phyloP scores from a whole-genome alignment of 768 basidiomycete genomes.

The Suillus discolor region DNA sequence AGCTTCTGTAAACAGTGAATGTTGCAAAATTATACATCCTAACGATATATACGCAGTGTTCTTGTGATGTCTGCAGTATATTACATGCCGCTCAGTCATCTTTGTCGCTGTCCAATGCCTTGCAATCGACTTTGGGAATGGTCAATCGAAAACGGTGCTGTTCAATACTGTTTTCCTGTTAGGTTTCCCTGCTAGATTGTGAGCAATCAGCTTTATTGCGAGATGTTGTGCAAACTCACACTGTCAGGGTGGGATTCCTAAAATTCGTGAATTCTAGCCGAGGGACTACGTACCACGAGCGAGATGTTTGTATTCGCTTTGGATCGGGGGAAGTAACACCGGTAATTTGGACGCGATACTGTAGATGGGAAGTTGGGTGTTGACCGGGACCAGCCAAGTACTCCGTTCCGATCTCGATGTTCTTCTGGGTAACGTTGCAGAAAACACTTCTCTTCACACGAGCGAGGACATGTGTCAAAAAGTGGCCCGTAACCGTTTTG shows the following conservation, averaged over 20 bases:
- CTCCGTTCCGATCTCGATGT: background rate
- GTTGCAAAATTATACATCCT: background rate
- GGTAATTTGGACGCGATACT: conserved; percentile 9
- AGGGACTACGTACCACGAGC: conserved; percentile 18
- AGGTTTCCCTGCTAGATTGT: too few species aligned
- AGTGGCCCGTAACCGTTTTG: conserved; percentile 19
- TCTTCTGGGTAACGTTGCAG: background rate
- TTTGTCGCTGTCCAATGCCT: background rate
- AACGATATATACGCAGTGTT: background rate
- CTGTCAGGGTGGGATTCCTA: conserved; percentile 11
- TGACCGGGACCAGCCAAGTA: background rate
- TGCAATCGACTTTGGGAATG: too few species aligned
- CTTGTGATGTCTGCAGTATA: background rate
- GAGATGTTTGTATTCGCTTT: conserved; percentile 14
- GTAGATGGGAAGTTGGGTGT: background rate
- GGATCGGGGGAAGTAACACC: conserved; percentile 15
- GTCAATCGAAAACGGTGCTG: too few species aligned
- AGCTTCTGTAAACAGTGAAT: background rate
- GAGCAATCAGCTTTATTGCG: background rate
- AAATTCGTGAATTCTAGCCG: background rate
- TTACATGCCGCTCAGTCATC: background rate
- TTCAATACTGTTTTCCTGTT: background rate
- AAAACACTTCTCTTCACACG: conserved; percentile 1
- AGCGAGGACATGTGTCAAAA: conserved; percentile 18
- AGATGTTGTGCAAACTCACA: conserved; percentile 18